Conservation (phyloP, 2,329 filamentous ascomycete species). For the Cladosporium velox region DNA sequence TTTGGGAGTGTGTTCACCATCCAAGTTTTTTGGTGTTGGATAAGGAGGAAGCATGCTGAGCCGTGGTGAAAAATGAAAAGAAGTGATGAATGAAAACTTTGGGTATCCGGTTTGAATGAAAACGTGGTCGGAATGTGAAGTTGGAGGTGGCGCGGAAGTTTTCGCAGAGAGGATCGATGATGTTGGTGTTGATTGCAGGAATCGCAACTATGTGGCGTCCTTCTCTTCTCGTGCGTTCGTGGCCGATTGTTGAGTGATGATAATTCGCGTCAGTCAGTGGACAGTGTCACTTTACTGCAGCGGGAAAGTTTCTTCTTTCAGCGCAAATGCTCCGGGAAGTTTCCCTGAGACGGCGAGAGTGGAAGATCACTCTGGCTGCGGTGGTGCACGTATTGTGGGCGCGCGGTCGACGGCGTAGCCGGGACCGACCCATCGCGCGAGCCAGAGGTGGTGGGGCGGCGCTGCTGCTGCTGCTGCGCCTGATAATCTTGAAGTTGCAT, state of each 20-base stretch:
- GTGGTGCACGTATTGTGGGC: conserved; percentile 13
- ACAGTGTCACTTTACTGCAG: background rate
- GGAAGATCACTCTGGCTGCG: conserved; percentile 25
- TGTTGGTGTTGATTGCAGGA: background rate
- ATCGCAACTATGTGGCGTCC: conserved; percentile 23
- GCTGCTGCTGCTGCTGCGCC: conserved; percentile 10
- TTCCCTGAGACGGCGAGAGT: conserved; percentile 20
- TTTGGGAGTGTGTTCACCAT: background rate
- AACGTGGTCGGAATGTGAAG: background rate
- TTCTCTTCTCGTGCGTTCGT: conserved; percentile 14
- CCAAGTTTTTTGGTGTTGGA: background rate
- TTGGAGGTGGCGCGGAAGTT: background rate
- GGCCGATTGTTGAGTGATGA: background rate
- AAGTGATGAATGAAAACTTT: conserved; percentile 2
- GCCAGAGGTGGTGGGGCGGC: conserved; percentile 5
- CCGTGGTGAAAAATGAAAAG: background rate
- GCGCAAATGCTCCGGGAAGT: conserved; percentile 10
- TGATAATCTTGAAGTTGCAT: background rate
- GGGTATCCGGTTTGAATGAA: conserved; percentile 9
- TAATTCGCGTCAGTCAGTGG: background rate
- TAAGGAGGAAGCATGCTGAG: background rate
- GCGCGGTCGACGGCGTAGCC: background rate
- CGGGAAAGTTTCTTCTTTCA: background rate
- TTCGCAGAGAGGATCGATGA: conserved; percentile 1
- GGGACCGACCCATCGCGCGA: conserved; percentile 12